Evolutionary conservation across 1,139 yeast species (phyloP).

Genomic region (Yamadazyma sp.): DNA sequence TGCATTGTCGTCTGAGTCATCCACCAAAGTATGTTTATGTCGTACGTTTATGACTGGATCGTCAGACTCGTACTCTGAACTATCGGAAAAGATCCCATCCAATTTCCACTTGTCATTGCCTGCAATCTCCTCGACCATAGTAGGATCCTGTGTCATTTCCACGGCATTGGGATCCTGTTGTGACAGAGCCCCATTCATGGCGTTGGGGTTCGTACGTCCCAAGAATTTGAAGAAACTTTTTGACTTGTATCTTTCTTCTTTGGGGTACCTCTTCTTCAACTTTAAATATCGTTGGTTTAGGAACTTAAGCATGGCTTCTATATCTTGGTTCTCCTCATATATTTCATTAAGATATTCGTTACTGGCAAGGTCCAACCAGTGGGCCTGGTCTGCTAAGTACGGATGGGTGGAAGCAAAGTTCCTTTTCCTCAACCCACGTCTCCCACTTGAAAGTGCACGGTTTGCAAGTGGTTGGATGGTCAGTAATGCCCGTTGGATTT

Average conservation of each 20-base stretch:
- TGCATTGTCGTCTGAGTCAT: slow-evolving; percentile 6
- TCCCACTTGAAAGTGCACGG: slow-evolving; percentile 3
- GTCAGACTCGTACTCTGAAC: slow-evolving; percentile 7
- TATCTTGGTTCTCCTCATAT: slow-evolving; percentile 34
- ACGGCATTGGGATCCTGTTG: slow-evolving; percentile 7
- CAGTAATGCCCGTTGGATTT: slow-evolving; percentile 13
- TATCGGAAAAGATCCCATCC: slow-evolving; percentile 7
- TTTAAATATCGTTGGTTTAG: slow-evolving; percentile 37
- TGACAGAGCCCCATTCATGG: slow-evolving; percentile 8
- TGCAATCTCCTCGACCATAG: background rate
- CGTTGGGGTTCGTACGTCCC: slow-evolving; percentile 11
- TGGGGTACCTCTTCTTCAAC: slow-evolving; percentile 33
- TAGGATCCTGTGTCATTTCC: background rate
- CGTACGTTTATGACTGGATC: background rate
- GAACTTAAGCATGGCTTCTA: slow-evolving; percentile 33
- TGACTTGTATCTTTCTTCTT: slow-evolving; percentile 40
- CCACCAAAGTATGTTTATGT: background rate
- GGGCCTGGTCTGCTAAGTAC: slow-evolving; percentile 48
- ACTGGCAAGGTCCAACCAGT: slow-evolving; percentile 42
- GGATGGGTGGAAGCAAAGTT: slow-evolving; percentile 51
- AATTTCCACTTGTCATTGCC: slow-evolving; percentile 7
- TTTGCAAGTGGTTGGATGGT: slow-evolving; percentile 11
- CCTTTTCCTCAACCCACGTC: slow-evolving; percentile 41
- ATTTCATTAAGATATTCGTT: slow-evolving; percentile 38
- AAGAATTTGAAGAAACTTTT: slow-evolving; percentile 33